These are phyloP conservation scores for Paraconiothyrium brasiliense DNA, from an alignment of 2,329 filamentous ascomycete genomes.

Conservation along the genomic window DNA sequence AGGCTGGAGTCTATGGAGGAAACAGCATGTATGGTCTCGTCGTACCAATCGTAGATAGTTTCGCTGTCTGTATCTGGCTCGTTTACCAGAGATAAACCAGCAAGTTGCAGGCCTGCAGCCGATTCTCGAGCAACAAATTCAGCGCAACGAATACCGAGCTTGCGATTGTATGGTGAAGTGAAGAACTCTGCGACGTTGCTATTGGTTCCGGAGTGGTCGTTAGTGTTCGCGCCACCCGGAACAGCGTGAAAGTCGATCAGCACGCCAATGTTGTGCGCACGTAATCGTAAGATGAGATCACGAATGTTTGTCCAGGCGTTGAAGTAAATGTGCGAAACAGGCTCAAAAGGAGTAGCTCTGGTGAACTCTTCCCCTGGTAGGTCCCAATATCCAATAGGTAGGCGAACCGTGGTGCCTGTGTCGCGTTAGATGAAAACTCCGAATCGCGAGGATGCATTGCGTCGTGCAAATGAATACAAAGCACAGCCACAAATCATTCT, in stretches of 20 bases:
- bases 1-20: slow-evolving; percentile 59
- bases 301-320: slow-evolving; percentile 64
- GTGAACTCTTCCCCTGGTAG: slow-evolving; percentile 61
- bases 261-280: slow-evolving; percentile 61
- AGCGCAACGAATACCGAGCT: slow-evolving; percentile 58
- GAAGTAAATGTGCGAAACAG: slow-evolving; percentile 59
- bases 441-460: not conserved
- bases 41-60: slow-evolving; percentile 67
- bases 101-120: slow-evolving; percentile 53
- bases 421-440: not conserved
- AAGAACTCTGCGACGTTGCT: slow-evolving; percentile 63
- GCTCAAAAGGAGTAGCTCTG: slow-evolving; percentile 61
- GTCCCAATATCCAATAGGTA: slow-evolving; percentile 69
- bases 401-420: slow-evolving; percentile 61
- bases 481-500: not conserved
- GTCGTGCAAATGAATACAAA: slow-evolving; percentile 3
- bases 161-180: slow-evolving; percentile 54
- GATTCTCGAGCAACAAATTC: slow-evolving; percentile 62
- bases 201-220: slow-evolving; percentile 66
- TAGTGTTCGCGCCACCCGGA: slow-evolving; percentile 66
- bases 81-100: slow-evolving; percentile 68
- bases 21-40: slow-evolving; percentile 59
- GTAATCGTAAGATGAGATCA: slow-evolving; percentile 57
- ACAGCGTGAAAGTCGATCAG: slow-evolving; percentile 68
- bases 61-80: slow-evolving; percentile 62